Conservation (phyloP, 169 alveolate species). For the Blepharisma undulans region DNA sequence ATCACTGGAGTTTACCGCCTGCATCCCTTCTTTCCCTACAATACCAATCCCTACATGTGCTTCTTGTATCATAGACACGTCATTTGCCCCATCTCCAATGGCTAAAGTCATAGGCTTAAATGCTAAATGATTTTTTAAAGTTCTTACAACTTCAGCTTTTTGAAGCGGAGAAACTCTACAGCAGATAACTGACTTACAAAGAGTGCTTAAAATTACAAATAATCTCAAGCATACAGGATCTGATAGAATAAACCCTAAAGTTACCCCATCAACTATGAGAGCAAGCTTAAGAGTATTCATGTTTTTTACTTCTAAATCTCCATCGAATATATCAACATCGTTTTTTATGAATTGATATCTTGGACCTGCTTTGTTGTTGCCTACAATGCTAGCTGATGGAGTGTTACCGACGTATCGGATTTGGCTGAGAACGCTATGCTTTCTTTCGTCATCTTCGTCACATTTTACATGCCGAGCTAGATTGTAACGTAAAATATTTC, state of each 20-base stretch:
- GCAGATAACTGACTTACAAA: slow-evolving; percentile 85
- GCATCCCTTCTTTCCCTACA: slow-evolving; percentile 96
- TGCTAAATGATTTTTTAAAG: slow-evolving; percentile 67
- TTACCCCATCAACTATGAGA: slow-evolving; percentile 19
- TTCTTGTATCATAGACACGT: slow-evolving; percentile 97
- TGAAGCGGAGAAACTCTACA: slow-evolving; percentile 98
- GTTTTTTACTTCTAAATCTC: not conserved
- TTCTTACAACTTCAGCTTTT: slow-evolving; percentile 87
- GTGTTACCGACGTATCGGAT: not conserved
- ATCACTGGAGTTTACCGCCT: slow-evolving; percentile 87
- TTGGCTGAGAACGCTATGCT: not conserved
- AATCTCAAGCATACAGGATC: not conserved
- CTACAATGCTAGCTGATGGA: not conserved
- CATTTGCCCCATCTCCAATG: slow-evolving; percentile 99
- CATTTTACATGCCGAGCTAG: not conserved
- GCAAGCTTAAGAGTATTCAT: not conserved
- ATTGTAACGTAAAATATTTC: not conserved
- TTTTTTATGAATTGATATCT: not conserved
- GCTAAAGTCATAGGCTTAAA: slow-evolving; percentile 84
- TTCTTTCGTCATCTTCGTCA: not conserved
- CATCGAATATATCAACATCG: not conserved
- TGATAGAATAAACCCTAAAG: not conserved
- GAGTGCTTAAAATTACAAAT: not conserved
- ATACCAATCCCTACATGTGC: slow-evolving; percentile 99
- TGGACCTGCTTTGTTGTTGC: not conserved